A percentile compares a stretch with the other conserved stretches of the same genome.
phyloP scores from a whole-genome alignment of 2,329 filamentous ascomycete genomes.

The Tolypocladium album region DNA sequence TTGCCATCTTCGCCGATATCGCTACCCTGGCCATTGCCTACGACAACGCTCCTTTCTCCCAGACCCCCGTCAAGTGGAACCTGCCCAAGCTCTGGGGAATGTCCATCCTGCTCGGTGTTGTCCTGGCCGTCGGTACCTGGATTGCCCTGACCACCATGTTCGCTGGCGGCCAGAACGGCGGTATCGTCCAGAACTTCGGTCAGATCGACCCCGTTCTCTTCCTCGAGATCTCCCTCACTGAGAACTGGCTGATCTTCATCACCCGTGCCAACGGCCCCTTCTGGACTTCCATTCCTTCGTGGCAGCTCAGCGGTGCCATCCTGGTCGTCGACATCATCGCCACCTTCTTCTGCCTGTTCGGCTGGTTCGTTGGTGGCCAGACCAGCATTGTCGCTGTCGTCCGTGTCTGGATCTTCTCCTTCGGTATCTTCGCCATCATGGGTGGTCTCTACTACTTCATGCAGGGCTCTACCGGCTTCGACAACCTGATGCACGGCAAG shows the following conservation, averaged over 20 bases:
- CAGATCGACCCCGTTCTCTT: constrained; percentile 73
- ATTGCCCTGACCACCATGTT: constrained; percentile 82
- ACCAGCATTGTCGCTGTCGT: constrained; percentile 77
- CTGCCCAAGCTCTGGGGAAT: constrained; percentile 89
- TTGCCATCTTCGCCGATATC: constrained; percentile 89
- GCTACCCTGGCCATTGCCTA: constrained; percentile 88
- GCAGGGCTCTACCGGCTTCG: constrained; percentile 70
- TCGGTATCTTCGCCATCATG: constrained; percentile 80
- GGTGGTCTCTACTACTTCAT: constrained; percentile 66
- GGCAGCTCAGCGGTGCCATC: constrained; percentile 72
- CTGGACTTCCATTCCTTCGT: constrained; percentile 82
- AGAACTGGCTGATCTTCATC: constrained; percentile 97
- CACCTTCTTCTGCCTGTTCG: constrained; percentile 77
- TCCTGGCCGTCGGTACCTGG: constrained; percentile 78
- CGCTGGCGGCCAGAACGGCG: constrained; percentile 55
- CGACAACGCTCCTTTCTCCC: constrained; percentile 82
- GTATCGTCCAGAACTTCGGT: constrained; percentile 86
- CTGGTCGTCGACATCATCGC: constrained; percentile 73
- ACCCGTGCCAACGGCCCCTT: constrained; percentile 87
- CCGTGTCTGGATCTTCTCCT: constrained; percentile 84
- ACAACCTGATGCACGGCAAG: constrained; percentile 91
- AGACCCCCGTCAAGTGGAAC: constrained; percentile 89
- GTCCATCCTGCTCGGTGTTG: constrained; percentile 71
- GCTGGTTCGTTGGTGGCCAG: constrained; percentile 59
- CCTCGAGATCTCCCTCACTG: constrained; percentile 79